Percentiles rank a stretch among this genome's conserved stretches.
These are phyloP conservation scores for Microbotryum saponariae DNA, from an alignment of 1,284 basidiomycete genomes.

Conservation along the genomic window DNA sequence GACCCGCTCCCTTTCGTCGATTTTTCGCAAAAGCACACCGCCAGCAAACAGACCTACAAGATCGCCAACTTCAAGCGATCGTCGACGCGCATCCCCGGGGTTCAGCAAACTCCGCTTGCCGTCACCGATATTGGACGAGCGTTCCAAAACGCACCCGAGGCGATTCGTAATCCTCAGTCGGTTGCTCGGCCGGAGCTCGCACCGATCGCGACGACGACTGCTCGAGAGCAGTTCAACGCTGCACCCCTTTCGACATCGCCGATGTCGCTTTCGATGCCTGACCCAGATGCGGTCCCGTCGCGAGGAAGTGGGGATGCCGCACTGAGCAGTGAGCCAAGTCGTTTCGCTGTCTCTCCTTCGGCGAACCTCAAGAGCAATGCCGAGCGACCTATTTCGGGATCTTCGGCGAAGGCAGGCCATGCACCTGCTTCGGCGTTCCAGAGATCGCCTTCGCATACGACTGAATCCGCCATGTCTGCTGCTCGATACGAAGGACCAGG, in stretches of 20 bases:
- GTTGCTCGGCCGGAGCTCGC: neutral
- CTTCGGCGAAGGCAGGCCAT: neutral
- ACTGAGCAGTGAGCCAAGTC: neutral
- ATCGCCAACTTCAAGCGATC: conserved; percentile 53
- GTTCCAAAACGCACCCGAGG: conserved; percentile 1
- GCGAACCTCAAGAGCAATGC: neutral
- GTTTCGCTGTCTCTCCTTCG: conserved; percentile 1
- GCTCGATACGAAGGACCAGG: too few relatives aligned
- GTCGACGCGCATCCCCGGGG: conserved; percentile 39
- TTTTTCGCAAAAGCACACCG: conserved; percentile 43
- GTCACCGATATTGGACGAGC: conserved; percentile 23
- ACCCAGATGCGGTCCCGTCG: neutral
- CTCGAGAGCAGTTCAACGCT: neutral
- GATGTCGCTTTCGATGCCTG: neutral
- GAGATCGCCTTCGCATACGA: neutral
- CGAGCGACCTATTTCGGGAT: neutral
- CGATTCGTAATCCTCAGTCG: conserved; percentile 4
- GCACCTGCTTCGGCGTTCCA: conserved; percentile 1
- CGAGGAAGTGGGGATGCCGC: conserved; percentile 5
- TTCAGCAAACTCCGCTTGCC: conserved; percentile 20
- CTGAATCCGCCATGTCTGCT: too few relatives aligned
- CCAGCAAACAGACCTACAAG: conserved; percentile 39
- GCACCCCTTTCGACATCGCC: neutral
- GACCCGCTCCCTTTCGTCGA: conserved; percentile 76
- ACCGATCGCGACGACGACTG: neutral